These are phyloP conservation scores for Aspergillus phoenicis DNA, from an alignment of 2,329 filamentous ascomycete genomes.

Conservation along the genomic window DNA sequence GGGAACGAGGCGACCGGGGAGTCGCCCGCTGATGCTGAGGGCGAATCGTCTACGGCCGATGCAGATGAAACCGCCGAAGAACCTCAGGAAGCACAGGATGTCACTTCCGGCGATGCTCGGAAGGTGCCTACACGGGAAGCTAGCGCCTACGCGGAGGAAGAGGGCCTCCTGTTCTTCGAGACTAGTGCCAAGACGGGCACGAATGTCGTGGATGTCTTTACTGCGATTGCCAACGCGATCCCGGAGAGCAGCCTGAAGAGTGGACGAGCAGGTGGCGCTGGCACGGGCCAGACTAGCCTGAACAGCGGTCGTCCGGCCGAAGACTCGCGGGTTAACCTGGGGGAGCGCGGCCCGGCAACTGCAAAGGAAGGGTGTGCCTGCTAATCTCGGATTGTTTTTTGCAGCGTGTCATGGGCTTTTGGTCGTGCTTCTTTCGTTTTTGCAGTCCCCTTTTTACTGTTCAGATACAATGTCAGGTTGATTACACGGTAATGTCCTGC, in stretches of 20 bases:
- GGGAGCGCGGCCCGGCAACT: slow-evolving; percentile 70
- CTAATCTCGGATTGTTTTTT: slow-evolving; percentile 46
- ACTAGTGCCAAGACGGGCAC: slow-evolving; percentile 95
- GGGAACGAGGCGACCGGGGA: slow-evolving; percentile 50
- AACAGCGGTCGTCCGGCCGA: slow-evolving; percentile 53
- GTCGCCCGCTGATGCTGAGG: slow-evolving; percentile 40
- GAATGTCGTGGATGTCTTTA: slow-evolving; percentile 95
- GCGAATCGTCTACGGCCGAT: slow-evolving; percentile 32
- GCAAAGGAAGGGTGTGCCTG: slow-evolving; percentile 92
- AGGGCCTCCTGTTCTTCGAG: slow-evolving; percentile 93
- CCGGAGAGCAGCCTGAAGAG: slow-evolving; percentile 96
- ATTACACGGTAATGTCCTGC: slow-evolving; percentile 15
- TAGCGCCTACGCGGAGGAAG: slow-evolving; percentile 90
- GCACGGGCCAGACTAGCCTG: slow-evolving; percentile 60
- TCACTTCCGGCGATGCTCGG: slow-evolving; percentile 71
- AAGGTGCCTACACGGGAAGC: slow-evolving; percentile 92
- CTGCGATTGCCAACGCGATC: slow-evolving; percentile 96
- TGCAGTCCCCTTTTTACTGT: slow-evolving; percentile 9
- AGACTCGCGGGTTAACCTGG: slow-evolving; percentile 76
- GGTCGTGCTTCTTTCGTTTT: slow-evolving; percentile 5
- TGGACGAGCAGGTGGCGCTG: slow-evolving; percentile 69
- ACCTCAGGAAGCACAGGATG: slow-evolving; percentile 58
- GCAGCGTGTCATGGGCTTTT: background rate
- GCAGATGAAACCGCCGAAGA: slow-evolving; percentile 51
- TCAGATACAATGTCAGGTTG: slow-evolving; percentile 16